Evolutionary conservation across 2,329 filamentous ascomycete species (phyloP).

Genomic region (Neopestalotiopsis sp.): DNA sequence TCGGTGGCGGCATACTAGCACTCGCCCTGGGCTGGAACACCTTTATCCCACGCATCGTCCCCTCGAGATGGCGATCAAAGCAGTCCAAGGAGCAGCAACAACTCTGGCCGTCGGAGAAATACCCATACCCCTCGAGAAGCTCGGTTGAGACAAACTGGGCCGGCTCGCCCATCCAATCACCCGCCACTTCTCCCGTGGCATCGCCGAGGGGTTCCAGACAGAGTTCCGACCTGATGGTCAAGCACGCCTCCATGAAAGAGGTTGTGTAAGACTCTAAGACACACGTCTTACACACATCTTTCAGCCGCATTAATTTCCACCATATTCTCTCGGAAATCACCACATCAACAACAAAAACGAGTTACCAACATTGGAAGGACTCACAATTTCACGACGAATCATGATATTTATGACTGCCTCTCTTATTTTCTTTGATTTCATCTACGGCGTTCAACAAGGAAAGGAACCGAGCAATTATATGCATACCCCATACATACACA

Average conservation of each 20-base stretch:
- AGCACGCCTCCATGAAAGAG: slow-evolving; percentile 1
- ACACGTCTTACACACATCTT: neutral
- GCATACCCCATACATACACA: neutral
- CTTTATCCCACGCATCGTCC: neutral
- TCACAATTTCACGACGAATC: neutral
- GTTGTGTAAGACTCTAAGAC: neutral
- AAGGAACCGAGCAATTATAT: neutral
- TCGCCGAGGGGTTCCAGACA: slow-evolving; percentile 15
- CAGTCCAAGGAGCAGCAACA: slow-evolving; percentile 10
- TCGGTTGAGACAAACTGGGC: slow-evolving; percentile 15
- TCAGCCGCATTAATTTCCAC: neutral
- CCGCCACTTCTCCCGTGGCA: slow-evolving; percentile 11
- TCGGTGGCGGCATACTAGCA: slow-evolving; percentile 10
- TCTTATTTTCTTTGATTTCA: neutral
- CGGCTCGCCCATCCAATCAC: slow-evolving; percentile 13
- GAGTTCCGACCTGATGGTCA: slow-evolving; percentile 11
- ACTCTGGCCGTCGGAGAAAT: neutral
- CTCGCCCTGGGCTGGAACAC: slow-evolving; percentile 14
- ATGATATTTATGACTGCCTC: neutral
- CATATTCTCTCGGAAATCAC: neutral
- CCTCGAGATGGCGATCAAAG: neutral
- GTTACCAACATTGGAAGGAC: neutral
- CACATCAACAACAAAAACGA: slow-evolving; percentile 1
- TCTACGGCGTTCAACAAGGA: neutral
- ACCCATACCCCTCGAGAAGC: neutral